Evolutionary conservation across 768 basidiomycete genomes (phyloP).

Genomic region (Calocybe cyanea): DNA sequence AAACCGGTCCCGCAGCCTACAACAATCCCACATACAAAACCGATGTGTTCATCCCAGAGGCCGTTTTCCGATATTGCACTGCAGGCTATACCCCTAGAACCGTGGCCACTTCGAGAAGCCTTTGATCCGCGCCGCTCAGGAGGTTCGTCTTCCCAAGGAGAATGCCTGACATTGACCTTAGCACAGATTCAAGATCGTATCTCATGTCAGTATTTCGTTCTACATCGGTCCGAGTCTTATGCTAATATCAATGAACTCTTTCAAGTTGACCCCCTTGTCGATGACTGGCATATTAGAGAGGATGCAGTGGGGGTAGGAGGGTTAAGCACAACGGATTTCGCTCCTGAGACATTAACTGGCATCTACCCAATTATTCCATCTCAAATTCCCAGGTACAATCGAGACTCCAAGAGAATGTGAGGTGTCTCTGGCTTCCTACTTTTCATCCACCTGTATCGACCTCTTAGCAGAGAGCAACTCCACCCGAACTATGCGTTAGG

Average conservation of each 20-base stretch:
- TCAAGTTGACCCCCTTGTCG: not conserved
- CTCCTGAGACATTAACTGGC: not conserved
- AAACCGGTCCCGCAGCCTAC: not conserved
- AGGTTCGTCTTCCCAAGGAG: not conserved
- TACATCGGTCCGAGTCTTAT: not conserved
- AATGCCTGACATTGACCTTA: slow-evolving; percentile 1
- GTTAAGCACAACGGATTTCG: not conserved
- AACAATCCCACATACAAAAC: too few species aligned
- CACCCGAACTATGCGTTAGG: not conserved
- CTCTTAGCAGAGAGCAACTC: too few species aligned
- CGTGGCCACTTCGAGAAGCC: not conserved
- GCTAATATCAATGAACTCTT: not conserved
- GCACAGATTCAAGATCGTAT: not conserved
- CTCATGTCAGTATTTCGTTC: not conserved
- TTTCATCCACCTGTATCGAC: too few species aligned
- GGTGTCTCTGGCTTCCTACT: too few species aligned
- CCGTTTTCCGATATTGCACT: not conserved
- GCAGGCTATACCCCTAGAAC: slow-evolving; percentile 2
- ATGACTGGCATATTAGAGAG: not conserved
- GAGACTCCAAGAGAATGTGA: not conserved
- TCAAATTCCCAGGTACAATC: not conserved
- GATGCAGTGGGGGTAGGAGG: not conserved
- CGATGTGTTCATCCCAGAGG: not conserved
- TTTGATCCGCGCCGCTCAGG: not conserved
- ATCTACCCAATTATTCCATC: slow-evolving; percentile 7